Evolutionary conservation across 169 alveolate genomes (phyloP), one percentile per base, ranked within the genome.

Genomic region (Theileria sp.): DNA sequence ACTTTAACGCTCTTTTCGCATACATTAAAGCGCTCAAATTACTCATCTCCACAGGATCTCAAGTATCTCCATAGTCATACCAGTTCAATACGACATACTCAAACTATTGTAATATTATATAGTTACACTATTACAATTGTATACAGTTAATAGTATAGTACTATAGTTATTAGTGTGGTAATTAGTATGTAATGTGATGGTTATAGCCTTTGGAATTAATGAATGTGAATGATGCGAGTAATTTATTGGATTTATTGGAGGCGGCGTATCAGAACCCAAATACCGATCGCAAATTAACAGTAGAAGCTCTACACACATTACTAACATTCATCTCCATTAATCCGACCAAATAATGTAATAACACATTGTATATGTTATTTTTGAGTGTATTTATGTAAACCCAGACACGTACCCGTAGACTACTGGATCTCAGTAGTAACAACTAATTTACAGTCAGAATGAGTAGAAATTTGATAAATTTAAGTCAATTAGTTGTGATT

Each of bases 281-380:
- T 75, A n/a, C 84, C 7, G 84, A 79, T 72, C 78, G 68, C 23
- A 74, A 78, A 30, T 51, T 58, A 26, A 71, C 87, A n/a, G 67
- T 85, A 6, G 87, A 85, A 17, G 91, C 87, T n/a, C 44, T 85
- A n/a, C 91, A 85, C 68, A 67, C 50, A 64, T 62, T 85, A 44
- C 36, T 85, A 79, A 79, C 87, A 3, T 85, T 85, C 75, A 51
- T 85, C 15, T 68, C 83, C 4, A 78, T 85, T 19, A 83, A 69
- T 6, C 87, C 91, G 6, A 87, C 87, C 10, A 85, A 70, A 32
- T 65, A 70, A 77, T 21, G 2, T 19, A 0, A 75, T 19, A 1
- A 28, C 10, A 26, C 12, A 54, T 21, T 17, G 1, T 32, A 32
- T 32, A 32, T n/a, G n/a, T n/a, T n/a, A n/a, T n/a, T n/a, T n/a